A percentile compares a stretch with the other conserved stretches of the same genome.
These are phyloP conservation scores for Eucalyptus curtisii DNA, from an alignment of 345 rosid genomes.

Conservation along the genomic window DNA sequence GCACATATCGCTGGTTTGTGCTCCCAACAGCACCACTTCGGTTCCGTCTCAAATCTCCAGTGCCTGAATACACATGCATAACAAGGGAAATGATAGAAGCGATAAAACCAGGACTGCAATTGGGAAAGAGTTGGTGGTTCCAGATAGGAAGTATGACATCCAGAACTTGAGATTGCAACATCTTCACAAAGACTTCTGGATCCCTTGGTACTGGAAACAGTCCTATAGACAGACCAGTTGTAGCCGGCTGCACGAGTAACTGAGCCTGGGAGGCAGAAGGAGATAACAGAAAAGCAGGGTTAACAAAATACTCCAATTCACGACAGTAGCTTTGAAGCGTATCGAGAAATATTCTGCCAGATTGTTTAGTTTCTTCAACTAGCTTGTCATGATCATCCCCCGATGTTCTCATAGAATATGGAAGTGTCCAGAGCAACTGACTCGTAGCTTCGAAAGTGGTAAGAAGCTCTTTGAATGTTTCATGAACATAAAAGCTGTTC, in stretches of 20 bases:
- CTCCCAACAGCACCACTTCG: slow-evolving; percentile 55
- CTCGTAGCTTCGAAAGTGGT: slow-evolving; percentile 96
- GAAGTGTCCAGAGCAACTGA: slow-evolving; percentile 75
- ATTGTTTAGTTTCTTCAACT: slow-evolving; percentile 51
- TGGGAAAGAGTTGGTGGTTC: slow-evolving; percentile 78
- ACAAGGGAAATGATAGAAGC: slow-evolving; percentile 70
- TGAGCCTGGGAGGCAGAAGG: slow-evolving; percentile 73
- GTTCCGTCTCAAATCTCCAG: slow-evolving; percentile 72
- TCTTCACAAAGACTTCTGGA: slow-evolving; percentile 73
- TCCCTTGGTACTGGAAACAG: slow-evolving; percentile 89
- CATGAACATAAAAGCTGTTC: slow-evolving; percentile 88
- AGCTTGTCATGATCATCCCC: slow-evolving; percentile 54
- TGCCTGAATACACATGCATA: slow-evolving; percentile 77
- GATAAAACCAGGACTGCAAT: slow-evolving; percentile 62
- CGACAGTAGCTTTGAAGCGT: slow-evolving; percentile 80
- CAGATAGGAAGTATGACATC: slow-evolving; percentile 81
- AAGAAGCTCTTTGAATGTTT: slow-evolving; percentile 79
- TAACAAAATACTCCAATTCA: slow-evolving; percentile 78
- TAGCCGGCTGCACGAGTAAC: slow-evolving; percentile 82
- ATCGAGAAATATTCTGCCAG: slow-evolving; percentile 57
- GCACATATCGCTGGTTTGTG: slow-evolving; percentile 56
- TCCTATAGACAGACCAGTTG: slow-evolving; percentile 83
- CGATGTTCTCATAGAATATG: slow-evolving; percentile 37
- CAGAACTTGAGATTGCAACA: slow-evolving; percentile 88
- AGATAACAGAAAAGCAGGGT: slow-evolving; percentile 56